Evolutionary conservation across 352 stramenopile genomes (phyloP), one percentile per base, ranked within the genome.

Genomic region (Pythium insidiosum): DNA sequence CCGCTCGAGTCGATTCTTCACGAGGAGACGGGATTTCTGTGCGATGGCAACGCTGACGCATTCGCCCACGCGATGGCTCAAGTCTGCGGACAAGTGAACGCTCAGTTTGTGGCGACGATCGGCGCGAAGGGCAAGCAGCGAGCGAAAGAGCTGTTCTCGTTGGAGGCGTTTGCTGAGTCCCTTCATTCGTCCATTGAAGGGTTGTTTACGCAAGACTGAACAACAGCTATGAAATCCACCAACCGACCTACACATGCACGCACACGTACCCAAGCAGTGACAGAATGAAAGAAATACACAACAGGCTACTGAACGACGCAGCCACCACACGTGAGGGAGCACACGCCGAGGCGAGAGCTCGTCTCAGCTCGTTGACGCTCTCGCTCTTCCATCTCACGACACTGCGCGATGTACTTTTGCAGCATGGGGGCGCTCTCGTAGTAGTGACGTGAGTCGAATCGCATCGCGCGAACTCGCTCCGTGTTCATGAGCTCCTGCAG

Each of bases 1-100:
- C 96, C 96, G 0, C 73, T 92, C n/a, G 96, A 99, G 71, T 98
- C 95, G 1, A 81, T 99, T 23, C 47, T 89, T 2, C 68, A 98
- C 44, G 77, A 75, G 4, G 69, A 81, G 41, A 95, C 84, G 6
- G 86, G 86, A 0, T 95, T 92, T 46, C 58, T 95, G 34, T 93
- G 73, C 35, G 55, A 84, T 19, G 68, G 64, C 36, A 67, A 68
- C 30, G 48, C 70, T 5, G 52, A 77, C 13, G 71, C 72, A 12
- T 91, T 88, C 40, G 79, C 64, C 10, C 50, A 55, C 9, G 69
- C 72, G 13, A 88, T 91, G 71, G 67, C 61, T 26, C 56, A 73
- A 42, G 60, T 88, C 24, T 83, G 69, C 20, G 68, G 69, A 15
- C 34, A 51, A 0, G 44, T 37, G 11, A 59, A 74, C 26, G 57